These are phyloP conservation scores for Linderina pennispora DNA, from an alignment of 192 early-diverging fungal species.

Conservation along the genomic window DNA sequence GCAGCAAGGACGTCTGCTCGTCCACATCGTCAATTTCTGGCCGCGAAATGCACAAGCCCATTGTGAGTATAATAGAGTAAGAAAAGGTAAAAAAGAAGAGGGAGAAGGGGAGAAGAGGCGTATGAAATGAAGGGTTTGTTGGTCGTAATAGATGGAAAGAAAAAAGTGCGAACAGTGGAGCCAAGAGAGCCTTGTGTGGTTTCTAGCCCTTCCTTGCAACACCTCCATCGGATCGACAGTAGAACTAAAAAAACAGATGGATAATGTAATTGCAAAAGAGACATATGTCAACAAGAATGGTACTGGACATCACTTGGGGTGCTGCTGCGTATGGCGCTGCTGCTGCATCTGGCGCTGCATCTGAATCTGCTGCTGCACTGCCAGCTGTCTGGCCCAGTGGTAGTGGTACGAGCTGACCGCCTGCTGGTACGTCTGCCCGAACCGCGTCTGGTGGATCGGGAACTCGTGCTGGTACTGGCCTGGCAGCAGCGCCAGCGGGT, in stretches of 20 bases:
- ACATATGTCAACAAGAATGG: no score
- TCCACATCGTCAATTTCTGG: conserved; percentile 30
- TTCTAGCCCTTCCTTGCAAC: no score
- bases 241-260: no score
- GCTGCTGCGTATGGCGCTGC: no score
- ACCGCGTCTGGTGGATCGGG: conserved; percentile 32
- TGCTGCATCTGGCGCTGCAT: conserved; percentile 13
- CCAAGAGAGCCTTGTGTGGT: no score
- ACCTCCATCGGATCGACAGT: no score
- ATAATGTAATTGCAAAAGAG: no score
- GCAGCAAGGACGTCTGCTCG: conserved; percentile 29
- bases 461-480: conserved; percentile 41
- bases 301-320: no score
- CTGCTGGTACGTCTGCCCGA: conserved; percentile 24
- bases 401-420: conserved; percentile 26
- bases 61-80: neutral
- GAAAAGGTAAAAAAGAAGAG: neutral
- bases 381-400: conserved; percentile 25
- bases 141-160: no score
- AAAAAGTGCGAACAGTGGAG: neutral
- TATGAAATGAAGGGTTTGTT: no score
- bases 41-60: conserved; percentile 38
- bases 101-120: neutral
- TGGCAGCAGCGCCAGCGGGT: conserved; percentile 39
- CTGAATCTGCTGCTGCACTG: conserved; percentile 5